Conservation (phyloP, 441 rosid genomes). For the Gossypium davidsonii region DNA sequence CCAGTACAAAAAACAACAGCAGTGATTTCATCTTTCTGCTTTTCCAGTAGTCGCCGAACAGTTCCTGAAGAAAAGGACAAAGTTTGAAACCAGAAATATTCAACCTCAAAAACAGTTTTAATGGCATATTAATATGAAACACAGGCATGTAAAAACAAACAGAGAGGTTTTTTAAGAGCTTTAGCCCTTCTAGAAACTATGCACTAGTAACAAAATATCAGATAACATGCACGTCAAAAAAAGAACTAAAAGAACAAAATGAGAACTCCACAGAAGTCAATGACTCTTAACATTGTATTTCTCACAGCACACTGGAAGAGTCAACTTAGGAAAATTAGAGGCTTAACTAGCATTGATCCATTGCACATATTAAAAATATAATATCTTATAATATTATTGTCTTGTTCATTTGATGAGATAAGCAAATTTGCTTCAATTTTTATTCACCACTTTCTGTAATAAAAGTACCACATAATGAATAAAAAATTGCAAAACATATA, state of each 20-base stretch:
- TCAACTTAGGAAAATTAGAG: neutral
- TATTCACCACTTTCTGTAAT: neutral
- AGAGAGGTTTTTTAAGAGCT: too few species aligned
- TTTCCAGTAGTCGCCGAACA: conserved; percentile 87
- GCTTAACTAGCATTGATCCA: neutral
- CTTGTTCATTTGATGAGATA: neutral
- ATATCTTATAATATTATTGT: neutral
- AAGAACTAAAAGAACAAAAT: neutral
- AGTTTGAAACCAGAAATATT: neutral
- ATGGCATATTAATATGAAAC: neutral
- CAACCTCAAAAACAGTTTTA: conserved; percentile 7
- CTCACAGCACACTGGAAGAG: neutral
- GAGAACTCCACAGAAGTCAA: neutral
- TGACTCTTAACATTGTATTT: neutral
- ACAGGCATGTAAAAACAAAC: neutral
- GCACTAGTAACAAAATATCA: neutral
- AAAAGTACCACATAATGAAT: neutral
- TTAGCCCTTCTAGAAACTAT: too few species aligned
- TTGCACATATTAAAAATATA: neutral
- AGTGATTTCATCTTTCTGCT: conserved; percentile 76
- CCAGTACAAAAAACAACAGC: conserved; percentile 90
- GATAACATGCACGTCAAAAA: neutral
- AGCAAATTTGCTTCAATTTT: neutral
- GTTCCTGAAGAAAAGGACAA: conserved; percentile 54
- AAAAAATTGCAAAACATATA: neutral